phyloP scores from a whole-genome alignment of 1,284 basidiomycete species.

The Cryptococcus sp. region DNA sequence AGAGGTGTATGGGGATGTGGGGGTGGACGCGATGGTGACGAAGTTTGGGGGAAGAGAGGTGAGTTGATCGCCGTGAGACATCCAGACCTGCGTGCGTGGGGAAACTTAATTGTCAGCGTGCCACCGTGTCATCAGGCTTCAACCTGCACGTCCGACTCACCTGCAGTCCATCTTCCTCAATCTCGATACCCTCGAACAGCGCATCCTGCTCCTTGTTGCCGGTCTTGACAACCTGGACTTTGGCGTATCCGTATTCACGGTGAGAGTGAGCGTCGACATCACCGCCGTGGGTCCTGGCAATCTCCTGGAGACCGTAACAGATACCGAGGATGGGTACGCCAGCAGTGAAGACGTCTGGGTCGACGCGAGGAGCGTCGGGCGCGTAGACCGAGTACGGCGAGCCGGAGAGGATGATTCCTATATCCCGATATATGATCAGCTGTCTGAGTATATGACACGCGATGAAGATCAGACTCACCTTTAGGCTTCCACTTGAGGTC shows the following conservation, averaged over 20 bases:
- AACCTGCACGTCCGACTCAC: constrained; percentile 13
- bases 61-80: constrained; percentile 98
- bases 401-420: constrained; percentile 95
- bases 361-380: constrained; percentile 86
- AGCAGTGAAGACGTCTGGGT: constrained; percentile 88
- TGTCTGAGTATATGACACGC: not conserved
- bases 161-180: constrained; percentile 41
- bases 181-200: constrained; percentile 79
- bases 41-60: constrained; percentile 79
- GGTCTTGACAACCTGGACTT: constrained; percentile 72
- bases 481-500: constrained; percentile 94
- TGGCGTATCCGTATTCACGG: constrained; percentile 92
- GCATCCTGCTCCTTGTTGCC: constrained; percentile 67
- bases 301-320: constrained; percentile 98
- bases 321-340: constrained; percentile 94
- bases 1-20: constrained; percentile 88
- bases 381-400: constrained; percentile 99
- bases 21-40: constrained; percentile 83
- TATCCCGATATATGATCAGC: not conserved
- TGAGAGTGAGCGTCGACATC: constrained; percentile 86
- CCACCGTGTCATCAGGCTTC: not conserved
- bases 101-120: constrained; percentile 1
- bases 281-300: constrained; percentile 86
- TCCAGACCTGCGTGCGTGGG: constrained; percentile 79
- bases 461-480: constrained; percentile 59